Evolutionary conservation across 1,284 basidiomycete genomes (phyloP).

Genomic region (Fomitopsis schrenkii): DNA sequence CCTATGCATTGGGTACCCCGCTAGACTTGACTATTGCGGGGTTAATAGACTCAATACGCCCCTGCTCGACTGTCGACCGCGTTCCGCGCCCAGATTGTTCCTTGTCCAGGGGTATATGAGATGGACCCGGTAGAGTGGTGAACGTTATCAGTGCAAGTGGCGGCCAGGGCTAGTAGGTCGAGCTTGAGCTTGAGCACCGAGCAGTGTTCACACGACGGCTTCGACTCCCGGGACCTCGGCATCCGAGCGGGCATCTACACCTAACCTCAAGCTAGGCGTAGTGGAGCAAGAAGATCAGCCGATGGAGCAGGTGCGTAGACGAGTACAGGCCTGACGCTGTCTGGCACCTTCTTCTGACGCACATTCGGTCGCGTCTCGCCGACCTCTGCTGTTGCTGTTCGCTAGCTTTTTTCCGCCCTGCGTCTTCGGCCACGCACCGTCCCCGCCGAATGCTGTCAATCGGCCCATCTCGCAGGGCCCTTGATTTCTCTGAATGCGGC

Average conservation of each 20-base stretch:
- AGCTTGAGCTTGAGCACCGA: neutral
- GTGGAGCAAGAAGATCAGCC: neutral
- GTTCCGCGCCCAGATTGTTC: too few species aligned
- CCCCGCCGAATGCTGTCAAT: neutral
- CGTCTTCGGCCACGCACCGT: neutral
- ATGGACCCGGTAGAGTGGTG: neutral
- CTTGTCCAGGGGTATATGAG: neutral
- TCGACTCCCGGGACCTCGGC: neutral
- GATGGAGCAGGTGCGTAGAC: neutral
- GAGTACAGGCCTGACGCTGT: neutral
- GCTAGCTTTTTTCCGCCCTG: neutral
- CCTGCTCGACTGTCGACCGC: too few species aligned
- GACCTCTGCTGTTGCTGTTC: neutral
- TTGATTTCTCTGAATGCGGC: neutral
- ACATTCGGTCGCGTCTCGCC: neutral
- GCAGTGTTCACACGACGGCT: neutral
- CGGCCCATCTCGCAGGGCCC: neutral
- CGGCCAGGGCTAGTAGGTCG: neutral
- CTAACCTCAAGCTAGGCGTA: conserved; percentile 1
- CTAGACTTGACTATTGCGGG: too few species aligned
- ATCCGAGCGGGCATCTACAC: neutral
- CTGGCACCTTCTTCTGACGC: neutral
- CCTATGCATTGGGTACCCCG: too few species aligned
- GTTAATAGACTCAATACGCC: too few species aligned
- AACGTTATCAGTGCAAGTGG: neutral